phyloP scores from a whole-genome alignment of 257 asterid genomes.

The Handroanthus guayacan region DNA sequence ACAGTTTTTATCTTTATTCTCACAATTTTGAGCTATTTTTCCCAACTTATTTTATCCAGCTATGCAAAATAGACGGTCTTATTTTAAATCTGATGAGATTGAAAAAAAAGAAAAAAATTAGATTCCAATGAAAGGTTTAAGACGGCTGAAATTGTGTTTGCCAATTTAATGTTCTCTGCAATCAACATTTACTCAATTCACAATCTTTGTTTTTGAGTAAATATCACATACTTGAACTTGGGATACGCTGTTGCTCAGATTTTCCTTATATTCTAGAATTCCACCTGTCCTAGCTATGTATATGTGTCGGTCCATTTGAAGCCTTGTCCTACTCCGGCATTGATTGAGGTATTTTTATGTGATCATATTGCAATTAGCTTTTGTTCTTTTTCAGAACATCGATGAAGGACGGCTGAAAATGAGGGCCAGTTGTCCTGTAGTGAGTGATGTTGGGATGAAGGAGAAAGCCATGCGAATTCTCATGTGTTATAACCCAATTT shows the following conservation, averaged over 20 bases:
- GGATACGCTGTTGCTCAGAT: neutral
- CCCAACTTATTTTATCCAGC: neutral
- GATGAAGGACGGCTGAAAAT: constrained; percentile 90
- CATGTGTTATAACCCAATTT: constrained; percentile 78
- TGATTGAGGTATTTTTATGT: constrained; percentile 16
- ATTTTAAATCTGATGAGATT: neutral
- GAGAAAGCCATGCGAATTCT: constrained; percentile 79
- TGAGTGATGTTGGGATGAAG: constrained; percentile 94
- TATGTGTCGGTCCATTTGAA: constrained; percentile 5
- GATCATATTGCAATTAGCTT: neutral
- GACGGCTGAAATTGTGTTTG: neutral
- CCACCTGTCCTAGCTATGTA: constrained; percentile 13
- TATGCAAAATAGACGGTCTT: neutral
- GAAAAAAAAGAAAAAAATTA: too few species aligned
- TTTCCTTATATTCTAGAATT: constrained; percentile 1
- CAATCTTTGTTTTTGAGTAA: neutral
- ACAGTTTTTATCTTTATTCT: neutral
- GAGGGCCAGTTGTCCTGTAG: constrained; percentile 89
- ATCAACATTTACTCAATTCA: neutral
- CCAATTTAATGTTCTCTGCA: neutral
- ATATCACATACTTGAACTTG: constrained; percentile 9
- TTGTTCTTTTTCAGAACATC: constrained; percentile 63
- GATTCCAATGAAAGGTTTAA: neutral
- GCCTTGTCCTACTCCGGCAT: neutral
- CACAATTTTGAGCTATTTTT: neutral